Evolutionary conservation across 148 eudicot genomes (phyloP).

Genomic region (Polygonum maritimum): DNA sequence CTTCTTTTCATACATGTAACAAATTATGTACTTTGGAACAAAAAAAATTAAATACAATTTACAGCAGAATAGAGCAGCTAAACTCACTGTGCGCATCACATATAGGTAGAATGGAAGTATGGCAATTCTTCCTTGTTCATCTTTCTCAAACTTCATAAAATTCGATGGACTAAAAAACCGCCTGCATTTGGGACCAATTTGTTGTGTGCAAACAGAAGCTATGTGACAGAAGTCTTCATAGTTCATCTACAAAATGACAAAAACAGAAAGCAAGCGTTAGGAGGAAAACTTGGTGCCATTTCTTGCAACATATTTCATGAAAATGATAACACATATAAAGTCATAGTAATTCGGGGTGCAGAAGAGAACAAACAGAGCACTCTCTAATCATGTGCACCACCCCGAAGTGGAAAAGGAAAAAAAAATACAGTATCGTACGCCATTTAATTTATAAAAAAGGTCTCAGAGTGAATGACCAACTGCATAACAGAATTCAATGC

Average conservation of each 20-base stretch:
- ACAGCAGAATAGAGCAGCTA: slow-evolving; percentile 8
- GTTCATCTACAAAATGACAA: slow-evolving; percentile 61
- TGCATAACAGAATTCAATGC: not conserved
- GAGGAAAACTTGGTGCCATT: not conserved
- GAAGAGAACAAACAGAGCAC: not conserved
- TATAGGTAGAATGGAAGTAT: slow-evolving; percentile 95
- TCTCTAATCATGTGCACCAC: not conserved
- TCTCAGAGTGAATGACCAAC: not conserved
- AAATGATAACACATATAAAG: not conserved
- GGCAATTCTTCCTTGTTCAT: slow-evolving; percentile 95
- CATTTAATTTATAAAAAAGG: not conserved
- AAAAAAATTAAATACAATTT: not conserved
- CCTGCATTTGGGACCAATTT: slow-evolving; percentile 96
- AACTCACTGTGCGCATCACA: slow-evolving; percentile 92
- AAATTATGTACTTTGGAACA: not conserved
- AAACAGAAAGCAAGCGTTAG: not conserved
- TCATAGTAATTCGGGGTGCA: not conserved
- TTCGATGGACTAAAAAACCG: slow-evolving; percentile 97
- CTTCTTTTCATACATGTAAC: not conserved
- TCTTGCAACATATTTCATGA: not conserved
- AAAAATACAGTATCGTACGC: not conserved
- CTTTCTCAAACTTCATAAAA: slow-evolving; percentile 99
- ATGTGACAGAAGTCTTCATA: slow-evolving; percentile 99
- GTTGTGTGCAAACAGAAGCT: slow-evolving; percentile 97
- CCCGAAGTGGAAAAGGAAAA: not conserved